Conservation (phyloP, 768 basidiomycete genomes). For the Megacollybia marginata region DNA sequence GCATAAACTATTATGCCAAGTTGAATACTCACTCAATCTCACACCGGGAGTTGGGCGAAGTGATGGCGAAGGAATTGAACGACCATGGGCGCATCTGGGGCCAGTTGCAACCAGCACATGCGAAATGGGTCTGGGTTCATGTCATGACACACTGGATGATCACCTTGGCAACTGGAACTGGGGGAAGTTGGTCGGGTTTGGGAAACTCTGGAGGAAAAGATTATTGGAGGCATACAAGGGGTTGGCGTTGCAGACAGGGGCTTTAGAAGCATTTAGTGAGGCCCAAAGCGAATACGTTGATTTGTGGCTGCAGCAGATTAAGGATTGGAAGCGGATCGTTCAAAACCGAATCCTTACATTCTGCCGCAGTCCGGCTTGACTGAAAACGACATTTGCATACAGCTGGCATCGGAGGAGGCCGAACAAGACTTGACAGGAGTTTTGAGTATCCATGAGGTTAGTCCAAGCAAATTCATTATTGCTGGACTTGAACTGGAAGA, state of each 20-base stretch:
- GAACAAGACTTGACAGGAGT: no score
- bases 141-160: conserved; percentile 16
- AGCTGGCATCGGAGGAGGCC: no score
- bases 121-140: conserved; percentile 20
- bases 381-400: no score
- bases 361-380: no score
- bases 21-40: conserved; percentile 5
- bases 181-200: background rate
- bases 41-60: conserved; percentile 4
- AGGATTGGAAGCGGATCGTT: background rate
- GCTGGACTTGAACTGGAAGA: no score
- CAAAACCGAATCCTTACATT: background rate
- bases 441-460: no score
- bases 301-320: background rate
- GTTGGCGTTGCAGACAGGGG: background rate
- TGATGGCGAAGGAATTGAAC: background rate
- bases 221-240: background rate
- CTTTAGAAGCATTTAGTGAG: background rate
- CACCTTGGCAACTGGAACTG: conserved; percentile 12
- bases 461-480: no score
- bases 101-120: conserved; percentile 12
- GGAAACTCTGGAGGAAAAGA: background rate
- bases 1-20: conserved; percentile 6
- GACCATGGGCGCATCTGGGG: conserved; percentile 18
- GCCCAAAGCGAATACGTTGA: background rate